These are phyloP conservation scores for Chrysoporthe deuterocubensis DNA, from an alignment of 2,329 filamentous ascomycete genomes.

Conservation along the genomic window DNA sequence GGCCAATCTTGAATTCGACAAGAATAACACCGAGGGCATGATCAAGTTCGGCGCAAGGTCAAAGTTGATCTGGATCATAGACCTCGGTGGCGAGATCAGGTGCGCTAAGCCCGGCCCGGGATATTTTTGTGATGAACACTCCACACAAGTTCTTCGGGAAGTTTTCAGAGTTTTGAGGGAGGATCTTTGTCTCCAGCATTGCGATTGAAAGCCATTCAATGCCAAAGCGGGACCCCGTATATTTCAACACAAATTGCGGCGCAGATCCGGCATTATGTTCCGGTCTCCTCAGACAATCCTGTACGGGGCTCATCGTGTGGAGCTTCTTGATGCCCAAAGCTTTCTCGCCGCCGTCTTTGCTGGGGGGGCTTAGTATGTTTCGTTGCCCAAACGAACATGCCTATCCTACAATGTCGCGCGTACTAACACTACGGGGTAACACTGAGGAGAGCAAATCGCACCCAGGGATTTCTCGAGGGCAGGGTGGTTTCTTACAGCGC, in stretches of 20 bases:
- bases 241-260: constrained; percentile 2
- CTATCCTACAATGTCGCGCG: neutral
- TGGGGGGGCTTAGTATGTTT: neutral
- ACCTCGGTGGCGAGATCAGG: neutral
- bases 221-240: neutral
- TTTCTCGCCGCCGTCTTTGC: neutral
- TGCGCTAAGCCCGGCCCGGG: too few species aligned
- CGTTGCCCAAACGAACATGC: neutral
- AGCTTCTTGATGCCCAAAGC: neutral
- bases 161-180: neutral
- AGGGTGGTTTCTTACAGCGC: constrained; percentile 4
- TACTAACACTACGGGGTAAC: neutral
- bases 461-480: neutral
- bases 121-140: too few species aligned
- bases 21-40: neutral
- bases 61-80: neutral
- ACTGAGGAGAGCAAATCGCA: neutral
- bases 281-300: neutral
- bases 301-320: neutral
- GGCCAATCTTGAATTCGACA: neutral
- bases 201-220: neutral
- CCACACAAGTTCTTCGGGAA: neutral
- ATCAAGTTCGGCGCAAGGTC: too few species aligned
- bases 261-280: neutral
- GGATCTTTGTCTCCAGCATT: too few species aligned